Evolutionary conservation across 2,329 filamentous ascomycete genomes (phyloP).

Genomic region (Penicillium sp.): DNA sequence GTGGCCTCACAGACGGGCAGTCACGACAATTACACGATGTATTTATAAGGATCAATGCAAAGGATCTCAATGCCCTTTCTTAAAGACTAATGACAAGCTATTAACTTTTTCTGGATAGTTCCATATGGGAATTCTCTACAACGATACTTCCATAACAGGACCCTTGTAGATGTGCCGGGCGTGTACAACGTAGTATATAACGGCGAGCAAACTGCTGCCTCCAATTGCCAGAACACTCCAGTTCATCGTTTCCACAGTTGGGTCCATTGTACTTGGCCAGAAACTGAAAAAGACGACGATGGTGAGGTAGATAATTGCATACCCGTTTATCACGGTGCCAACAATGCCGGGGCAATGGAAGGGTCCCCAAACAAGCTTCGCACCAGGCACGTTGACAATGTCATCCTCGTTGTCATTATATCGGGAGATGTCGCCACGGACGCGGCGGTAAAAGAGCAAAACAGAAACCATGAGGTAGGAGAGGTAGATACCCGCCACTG

Average conservation of each 20-base stretch:
- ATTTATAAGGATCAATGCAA: too few relatives aligned
- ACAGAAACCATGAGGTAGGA: conserved; percentile 49
- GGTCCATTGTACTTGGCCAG: conserved; percentile 41
- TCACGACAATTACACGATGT: too few relatives aligned
- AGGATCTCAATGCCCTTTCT: too few relatives aligned
- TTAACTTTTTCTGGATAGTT: too few relatives aligned
- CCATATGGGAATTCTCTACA: neutral
- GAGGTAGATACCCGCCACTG: conserved; percentile 43
- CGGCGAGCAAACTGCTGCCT: conserved; percentile 36
- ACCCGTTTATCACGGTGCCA: conserved; percentile 44
- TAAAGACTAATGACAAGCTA: too few relatives aligned
- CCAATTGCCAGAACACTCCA: conserved; percentile 45
- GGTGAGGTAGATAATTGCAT: conserved; percentile 41
- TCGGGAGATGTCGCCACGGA: conserved; percentile 32
- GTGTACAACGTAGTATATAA: conserved; percentile 36
- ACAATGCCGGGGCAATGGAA: conserved; percentile 37
- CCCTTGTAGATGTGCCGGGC: conserved; percentile 32
- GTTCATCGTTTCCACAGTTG: conserved; percentile 45
- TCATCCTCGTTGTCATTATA: conserved; percentile 32
- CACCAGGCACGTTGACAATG: conserved; percentile 18
- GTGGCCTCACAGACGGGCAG: too few relatives aligned
- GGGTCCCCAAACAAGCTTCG: conserved; percentile 21
- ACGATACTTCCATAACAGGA: conserved; percentile 21
- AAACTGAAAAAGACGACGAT: conserved; percentile 48
- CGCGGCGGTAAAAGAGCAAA: conserved; percentile 43